These are phyloP conservation scores for Colletotrichum eremochloae DNA, from an alignment of 2,329 filamentous ascomycete genomes.

Conservation along the genomic window DNA sequence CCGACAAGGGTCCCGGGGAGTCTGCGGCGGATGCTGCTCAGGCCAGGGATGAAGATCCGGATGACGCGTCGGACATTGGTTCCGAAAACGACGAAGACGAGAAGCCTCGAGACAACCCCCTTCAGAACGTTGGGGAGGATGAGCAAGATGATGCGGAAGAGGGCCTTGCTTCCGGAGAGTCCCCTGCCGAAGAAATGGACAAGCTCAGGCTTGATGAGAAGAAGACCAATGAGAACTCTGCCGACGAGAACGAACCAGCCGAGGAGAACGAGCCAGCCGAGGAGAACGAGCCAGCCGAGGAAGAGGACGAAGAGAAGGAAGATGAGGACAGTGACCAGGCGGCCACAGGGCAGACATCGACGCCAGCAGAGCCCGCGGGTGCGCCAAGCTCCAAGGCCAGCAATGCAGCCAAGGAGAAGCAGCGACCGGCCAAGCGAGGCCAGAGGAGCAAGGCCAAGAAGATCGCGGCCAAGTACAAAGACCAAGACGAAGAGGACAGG, in stretches of 20 bases:
- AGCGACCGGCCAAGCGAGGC: conserved; percentile 72
- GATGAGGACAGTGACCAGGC: conserved; percentile 42
- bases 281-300: conserved; percentile 40
- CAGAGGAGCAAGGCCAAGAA: conserved; percentile 89
- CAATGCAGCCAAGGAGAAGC: conserved; percentile 57
- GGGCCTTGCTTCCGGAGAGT: conserved; percentile 43
- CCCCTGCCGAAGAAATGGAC: conserved; percentile 34
- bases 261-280: too few relatives aligned
- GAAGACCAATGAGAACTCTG: conserved; percentile 5
- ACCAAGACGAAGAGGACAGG: conserved; percentile 96
- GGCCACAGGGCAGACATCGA: conserved; percentile 28
- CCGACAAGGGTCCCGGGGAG: conserved; percentile 25
- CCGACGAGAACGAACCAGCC: conserved; percentile 47
- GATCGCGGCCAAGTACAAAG: conserved; percentile 87
- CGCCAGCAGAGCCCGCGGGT: conserved; percentile 22
- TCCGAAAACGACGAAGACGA: conserved; percentile 50
- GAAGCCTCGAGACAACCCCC: conserved; percentile 53
- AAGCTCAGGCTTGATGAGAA: conserved; percentile 41
- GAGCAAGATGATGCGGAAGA: conserved; percentile 48
- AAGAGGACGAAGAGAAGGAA: conserved; percentile 45
- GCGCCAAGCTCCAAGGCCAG: conserved; percentile 39
- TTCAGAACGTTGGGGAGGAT: conserved; percentile 49
- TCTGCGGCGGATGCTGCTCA: conserved; percentile 42
- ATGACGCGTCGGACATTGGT: conserved; percentile 52
- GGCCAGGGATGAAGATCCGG: conserved; percentile 49